A percentile compares a stretch with the other conserved stretches of the same genome.
Evolutionary conservation across 2,329 filamentous ascomycete genomes (phyloP).

Genomic region (Scedosporium boydii): DNA sequence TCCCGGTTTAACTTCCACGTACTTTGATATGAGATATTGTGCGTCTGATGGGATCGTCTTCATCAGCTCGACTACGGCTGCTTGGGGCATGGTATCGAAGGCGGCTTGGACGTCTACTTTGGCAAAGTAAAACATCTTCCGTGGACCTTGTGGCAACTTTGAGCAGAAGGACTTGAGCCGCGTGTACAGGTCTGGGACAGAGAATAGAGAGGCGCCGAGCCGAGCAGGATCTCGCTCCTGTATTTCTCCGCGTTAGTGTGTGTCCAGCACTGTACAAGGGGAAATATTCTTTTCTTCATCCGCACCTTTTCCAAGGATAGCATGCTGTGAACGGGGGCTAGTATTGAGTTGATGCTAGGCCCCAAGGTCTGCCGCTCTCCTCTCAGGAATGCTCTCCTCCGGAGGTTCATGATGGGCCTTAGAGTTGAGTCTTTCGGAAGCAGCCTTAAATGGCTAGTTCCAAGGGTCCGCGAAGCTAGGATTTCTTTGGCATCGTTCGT

Average conservation of each 20-base stretch:
- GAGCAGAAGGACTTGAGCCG: constrained; percentile 62
- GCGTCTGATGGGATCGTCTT: constrained; percentile 43
- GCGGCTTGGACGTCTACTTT: constrained; percentile 89
- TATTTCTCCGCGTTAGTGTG: background rate
- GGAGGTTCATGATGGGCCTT: constrained; percentile 80
- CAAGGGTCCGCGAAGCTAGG: constrained; percentile 54
- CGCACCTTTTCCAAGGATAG: constrained; percentile 69
- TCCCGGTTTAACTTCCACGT: constrained; percentile 58
- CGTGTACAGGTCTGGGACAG: constrained; percentile 68
- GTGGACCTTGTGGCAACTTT: constrained; percentile 22
- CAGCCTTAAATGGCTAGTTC: constrained; percentile 69
- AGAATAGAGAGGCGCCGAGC: constrained; percentile 75
- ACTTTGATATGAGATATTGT: constrained; percentile 62
- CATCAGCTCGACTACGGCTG: constrained; percentile 59
- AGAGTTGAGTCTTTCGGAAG: constrained; percentile 71
- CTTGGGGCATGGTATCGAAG: constrained; percentile 91
- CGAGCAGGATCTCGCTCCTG: constrained; percentile 39
- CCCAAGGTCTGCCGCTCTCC: constrained; percentile 54
- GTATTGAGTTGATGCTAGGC: constrained; percentile 34
- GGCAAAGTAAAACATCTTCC: constrained; percentile 62
- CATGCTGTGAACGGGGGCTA: constrained; percentile 66
- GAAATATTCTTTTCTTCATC: background rate
- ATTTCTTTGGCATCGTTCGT: constrained; percentile 44
- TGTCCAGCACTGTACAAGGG: background rate
- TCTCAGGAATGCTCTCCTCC: constrained; percentile 47